phyloP scores from a whole-genome alignment of 768 basidiomycete species.

The Suillus occidentalis region DNA sequence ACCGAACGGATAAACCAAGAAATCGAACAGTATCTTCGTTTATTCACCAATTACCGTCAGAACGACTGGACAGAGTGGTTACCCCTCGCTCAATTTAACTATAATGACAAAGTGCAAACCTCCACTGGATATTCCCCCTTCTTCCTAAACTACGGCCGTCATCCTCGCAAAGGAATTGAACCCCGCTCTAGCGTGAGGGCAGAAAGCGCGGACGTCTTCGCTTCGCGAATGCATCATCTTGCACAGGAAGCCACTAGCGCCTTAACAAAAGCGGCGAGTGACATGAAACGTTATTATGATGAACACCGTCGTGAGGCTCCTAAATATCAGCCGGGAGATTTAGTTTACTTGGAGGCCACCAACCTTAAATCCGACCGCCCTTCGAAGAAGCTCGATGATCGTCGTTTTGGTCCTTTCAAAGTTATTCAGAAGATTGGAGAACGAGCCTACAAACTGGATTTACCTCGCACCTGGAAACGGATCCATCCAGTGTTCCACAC shows the following conservation, averaged over 20 bases:
- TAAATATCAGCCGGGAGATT: too few relatives aligned
- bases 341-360: too few relatives aligned
- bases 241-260: slow-evolving; percentile 1
- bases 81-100: slow-evolving; percentile 32
- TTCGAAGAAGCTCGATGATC: too few relatives aligned
- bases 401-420: too few relatives aligned
- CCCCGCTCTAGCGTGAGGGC: slow-evolving; percentile 1
- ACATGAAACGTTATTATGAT: too few relatives aligned
- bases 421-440: too few relatives aligned
- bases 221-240: slow-evolving; percentile 15
- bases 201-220: slow-evolving; percentile 12
- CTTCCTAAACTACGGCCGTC: neutral
- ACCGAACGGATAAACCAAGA: slow-evolving; percentile 31
- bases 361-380: too few relatives aligned
- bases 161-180: neutral
- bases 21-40: slow-evolving; percentile 38
- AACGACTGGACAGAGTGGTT: slow-evolving; percentile 38
- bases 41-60: slow-evolving; percentile 33
- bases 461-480: too few relatives aligned
- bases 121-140: slow-evolving; percentile 18
- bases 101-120: slow-evolving; percentile 32
- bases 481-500: too few relatives aligned
- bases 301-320: too few relatives aligned
- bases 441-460: too few relatives aligned
- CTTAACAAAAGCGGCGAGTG: neutral